Conservation (phyloP, 148 eudicot species). For the Camellia sinensis region DNA sequence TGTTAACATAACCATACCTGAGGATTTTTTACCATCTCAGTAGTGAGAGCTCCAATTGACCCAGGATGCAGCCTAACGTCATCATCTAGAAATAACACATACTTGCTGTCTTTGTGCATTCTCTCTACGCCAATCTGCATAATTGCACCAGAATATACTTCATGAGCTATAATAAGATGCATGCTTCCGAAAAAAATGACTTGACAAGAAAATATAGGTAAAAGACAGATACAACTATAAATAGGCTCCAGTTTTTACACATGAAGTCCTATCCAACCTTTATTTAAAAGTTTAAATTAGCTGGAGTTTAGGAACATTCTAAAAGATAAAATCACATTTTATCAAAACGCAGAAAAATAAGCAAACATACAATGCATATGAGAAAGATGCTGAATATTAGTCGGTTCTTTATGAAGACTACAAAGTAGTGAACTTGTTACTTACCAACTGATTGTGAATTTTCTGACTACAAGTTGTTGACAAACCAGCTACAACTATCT, state of each 20-base stretch:
- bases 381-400: background rate
- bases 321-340: background rate
- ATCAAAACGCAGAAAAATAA: background rate
- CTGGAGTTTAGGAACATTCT: background rate
- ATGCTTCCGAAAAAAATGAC: background rate
- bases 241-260: background rate
- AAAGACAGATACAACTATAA: background rate
- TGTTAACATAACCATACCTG: slow-evolving; percentile 44
- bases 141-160: slow-evolving; percentile 5
- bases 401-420: background rate
- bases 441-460: slow-evolving; percentile 96
- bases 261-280: background rate
- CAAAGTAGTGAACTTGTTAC: slow-evolving; percentile 14
- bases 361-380: background rate
- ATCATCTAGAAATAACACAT: slow-evolving; percentile 91
- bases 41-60: slow-evolving; percentile 91
- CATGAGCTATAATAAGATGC: background rate
- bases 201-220: background rate
- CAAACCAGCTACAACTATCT: slow-evolving; percentile 78
- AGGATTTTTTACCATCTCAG: slow-evolving; percentile 91
- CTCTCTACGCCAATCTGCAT: slow-evolving; percentile 86
- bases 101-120: slow-evolving; percentile 95
- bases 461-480: slow-evolving; percentile 98
- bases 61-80: slow-evolving; percentile 99
- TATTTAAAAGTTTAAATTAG: background rate